phyloP scores from a whole-genome alignment of 257 asterid species.

The Cordia subcordata region DNA sequence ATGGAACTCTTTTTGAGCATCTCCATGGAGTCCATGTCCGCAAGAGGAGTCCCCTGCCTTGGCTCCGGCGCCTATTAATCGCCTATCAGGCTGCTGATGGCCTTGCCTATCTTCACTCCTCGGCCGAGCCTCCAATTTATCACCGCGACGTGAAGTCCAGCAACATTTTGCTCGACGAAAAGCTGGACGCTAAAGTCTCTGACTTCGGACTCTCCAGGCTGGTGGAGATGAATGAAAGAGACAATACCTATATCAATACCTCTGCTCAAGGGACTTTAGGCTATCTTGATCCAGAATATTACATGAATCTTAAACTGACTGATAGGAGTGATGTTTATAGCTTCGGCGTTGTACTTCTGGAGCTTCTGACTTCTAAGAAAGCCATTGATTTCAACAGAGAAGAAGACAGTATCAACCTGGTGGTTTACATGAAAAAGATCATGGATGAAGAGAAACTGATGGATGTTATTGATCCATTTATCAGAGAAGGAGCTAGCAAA shows the following conservation, averaged over 20 bases:
- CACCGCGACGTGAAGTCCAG: constrained; percentile 61
- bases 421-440: constrained; percentile 52
- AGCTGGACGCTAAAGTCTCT: constrained; percentile 50
- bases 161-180: constrained; percentile 45
- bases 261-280: constrained; percentile 64
- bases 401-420: constrained; percentile 52
- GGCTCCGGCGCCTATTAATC: constrained; percentile 39
- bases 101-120: constrained; percentile 53
- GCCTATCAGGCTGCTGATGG: constrained; percentile 46
- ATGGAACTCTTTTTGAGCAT: constrained; percentile 53
- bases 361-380: constrained; percentile 44
- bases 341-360: constrained; percentile 57
- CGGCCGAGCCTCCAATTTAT: constrained; percentile 50
- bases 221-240: constrained; percentile 43
- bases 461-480: constrained; percentile 40
- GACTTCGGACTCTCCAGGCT: constrained; percentile 57
- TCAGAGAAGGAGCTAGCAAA: constrained; percentile 39
- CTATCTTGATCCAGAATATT: constrained; percentile 59
- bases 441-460: constrained; percentile 38
- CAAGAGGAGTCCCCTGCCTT: constrained; percentile 25
- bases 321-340: constrained; percentile 63
- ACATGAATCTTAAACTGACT: constrained; percentile 40
- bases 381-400: constrained; percentile 57
- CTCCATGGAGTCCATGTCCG: constrained; percentile 31
- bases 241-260: constrained; percentile 44